A percentile compares a stretch with the other conserved stretches of the same genome.
Conservation (phyloP, 441 rosid genomes). For the Gossypium davidsonii region DNA sequence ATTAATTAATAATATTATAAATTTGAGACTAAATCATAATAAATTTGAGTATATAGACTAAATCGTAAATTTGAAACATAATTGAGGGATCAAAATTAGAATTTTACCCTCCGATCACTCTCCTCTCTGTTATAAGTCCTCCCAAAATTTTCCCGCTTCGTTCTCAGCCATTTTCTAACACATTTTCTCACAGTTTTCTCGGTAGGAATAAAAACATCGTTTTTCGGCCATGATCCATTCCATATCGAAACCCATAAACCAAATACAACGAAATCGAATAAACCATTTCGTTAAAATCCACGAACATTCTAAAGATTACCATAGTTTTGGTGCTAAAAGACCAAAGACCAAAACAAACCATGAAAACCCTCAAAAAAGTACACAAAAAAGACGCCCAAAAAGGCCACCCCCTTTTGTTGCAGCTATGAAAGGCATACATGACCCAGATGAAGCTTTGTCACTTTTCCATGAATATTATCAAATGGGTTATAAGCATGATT, state of each 20-base stretch:
- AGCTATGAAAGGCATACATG: constrained; percentile 40
- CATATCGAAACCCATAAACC: constrained; percentile 1
- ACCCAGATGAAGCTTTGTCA: constrained; percentile 58
- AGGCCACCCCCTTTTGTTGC: constrained; percentile 41
- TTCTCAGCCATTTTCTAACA: background rate
- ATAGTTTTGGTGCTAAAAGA: constrained; percentile 22
- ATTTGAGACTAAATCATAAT: too few relatives aligned
- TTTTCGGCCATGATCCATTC: constrained; percentile 24
- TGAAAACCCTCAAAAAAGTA: constrained; percentile 19
- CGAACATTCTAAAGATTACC: constrained; percentile 18
- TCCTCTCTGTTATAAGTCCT: too few relatives aligned
- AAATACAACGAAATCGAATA: background rate
- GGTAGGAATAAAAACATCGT: background rate
- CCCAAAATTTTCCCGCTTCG: background rate
- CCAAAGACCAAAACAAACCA: constrained; percentile 25
- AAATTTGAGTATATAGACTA: too few relatives aligned
- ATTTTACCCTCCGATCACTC: too few relatives aligned
- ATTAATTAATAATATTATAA: too few relatives aligned
- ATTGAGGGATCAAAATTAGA: too few relatives aligned
- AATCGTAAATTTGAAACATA: too few relatives aligned
- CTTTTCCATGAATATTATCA: constrained; percentile 51
- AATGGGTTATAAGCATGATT: constrained; percentile 62
- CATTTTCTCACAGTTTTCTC: background rate
- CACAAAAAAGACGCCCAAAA: constrained; percentile 28
- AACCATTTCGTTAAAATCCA: background rate